Evolutionary conservation across 306 rosid species (phyloP).

Genomic region (Sicyos baderoa): DNA sequence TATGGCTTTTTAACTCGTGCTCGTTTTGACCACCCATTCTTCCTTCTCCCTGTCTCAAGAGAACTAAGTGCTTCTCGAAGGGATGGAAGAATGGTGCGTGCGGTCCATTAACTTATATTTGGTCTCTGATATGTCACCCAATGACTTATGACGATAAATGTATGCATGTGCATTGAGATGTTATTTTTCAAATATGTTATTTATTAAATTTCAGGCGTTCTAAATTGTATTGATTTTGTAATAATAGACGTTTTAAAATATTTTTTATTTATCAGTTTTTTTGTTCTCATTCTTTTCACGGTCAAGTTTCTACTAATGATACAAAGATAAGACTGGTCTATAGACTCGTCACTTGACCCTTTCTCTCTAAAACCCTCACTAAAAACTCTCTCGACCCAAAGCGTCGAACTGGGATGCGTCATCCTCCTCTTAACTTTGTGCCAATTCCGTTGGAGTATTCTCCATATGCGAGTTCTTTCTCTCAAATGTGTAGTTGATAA

Average conservation of each 20-base stretch:
- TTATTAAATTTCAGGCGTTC: neutral
- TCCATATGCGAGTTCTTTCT: no score
- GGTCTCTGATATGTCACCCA: neutral
- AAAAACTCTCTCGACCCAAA: no score
- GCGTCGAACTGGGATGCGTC: no score
- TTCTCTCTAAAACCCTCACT: no score
- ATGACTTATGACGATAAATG: neutral
- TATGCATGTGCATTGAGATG: neutral
- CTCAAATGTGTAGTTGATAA: no score
- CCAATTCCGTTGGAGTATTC: no score
- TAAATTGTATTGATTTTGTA: neutral
- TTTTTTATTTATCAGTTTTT: neutral
- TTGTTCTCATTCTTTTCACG: neutral
- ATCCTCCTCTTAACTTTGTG: no score
- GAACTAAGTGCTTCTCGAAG: neutral
- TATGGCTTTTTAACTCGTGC: constrained; percentile 1
- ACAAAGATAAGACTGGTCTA: no score
- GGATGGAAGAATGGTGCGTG: neutral
- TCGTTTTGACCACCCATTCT: neutral
- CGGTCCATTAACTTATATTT: constrained; percentile 6
- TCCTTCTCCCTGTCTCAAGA: neutral
- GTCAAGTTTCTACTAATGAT: neutral
- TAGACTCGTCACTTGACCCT: no score
- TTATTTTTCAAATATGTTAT: neutral
- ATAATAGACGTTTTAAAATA: neutral